Evolutionary conservation across 495 filamentous ascomycete species (phyloP), one percentile per base, ranked within the genome.

Genomic region (Penicillium longicatenatum): DNA sequence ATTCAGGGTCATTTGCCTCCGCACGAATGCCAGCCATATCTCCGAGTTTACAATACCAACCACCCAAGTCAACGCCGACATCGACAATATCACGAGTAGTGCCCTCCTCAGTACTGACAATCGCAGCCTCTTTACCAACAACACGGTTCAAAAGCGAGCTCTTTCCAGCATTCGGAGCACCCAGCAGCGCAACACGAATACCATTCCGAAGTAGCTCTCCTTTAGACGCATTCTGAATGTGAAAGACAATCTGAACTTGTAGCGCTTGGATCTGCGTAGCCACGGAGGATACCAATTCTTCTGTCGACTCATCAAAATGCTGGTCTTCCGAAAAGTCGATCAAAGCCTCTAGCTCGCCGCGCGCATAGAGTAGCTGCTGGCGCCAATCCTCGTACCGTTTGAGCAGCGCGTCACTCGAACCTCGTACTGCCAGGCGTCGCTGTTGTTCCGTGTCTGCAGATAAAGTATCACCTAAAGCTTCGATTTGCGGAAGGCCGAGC

Each of bases 251-350:
- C 55, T 84, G 82, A 39, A 71, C 62, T 50, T 79, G 72, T 47
- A 98, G 80, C 4, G 62, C 68, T 14, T 67, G 61, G 10, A 96
- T 84, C 61, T 90, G 83, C 12, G 54, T 62, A 20, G 85, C 81
- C 24, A 96, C 90, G 30, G 84, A 90, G 2, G 60, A 65, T 6
- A 92, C 78, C 29, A 98, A 76, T 55, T 88, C 84, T 7, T 79
- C 75, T 0, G 92, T 89, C 2, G 90, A 88, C 65, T 96, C 92
- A 53, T 97, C 93, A 60, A 98, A 97, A 76, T 96, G 88, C 73
- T 98, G 93, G 65, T 98, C 95, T 72, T 98, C 94, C 1, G 89
- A 87, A 70, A 98, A 98, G 68, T 98, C 94, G 65, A 98, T 98
- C 56, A 98, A 73, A 1, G 94, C 94, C 69, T 98, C 94, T 49